phyloP scores from a whole-genome alignment of 2,329 filamentous ascomycete genomes.

The Orbilia quercus region DNA sequence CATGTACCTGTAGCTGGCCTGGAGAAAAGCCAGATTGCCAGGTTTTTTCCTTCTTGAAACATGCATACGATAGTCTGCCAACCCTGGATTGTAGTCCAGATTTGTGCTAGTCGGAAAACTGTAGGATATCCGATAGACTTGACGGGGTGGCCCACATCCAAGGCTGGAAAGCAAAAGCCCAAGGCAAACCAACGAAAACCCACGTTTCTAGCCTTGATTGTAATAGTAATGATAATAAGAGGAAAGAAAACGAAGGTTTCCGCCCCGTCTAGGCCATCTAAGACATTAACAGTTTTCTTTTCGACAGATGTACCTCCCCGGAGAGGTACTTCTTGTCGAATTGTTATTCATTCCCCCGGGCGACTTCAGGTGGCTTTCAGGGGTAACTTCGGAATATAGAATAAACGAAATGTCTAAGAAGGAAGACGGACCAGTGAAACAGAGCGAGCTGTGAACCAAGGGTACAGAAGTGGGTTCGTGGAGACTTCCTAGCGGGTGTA shows the following conservation, averaged over 20 bases:
- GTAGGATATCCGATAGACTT: constrained; percentile 13
- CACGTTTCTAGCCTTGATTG: constrained; percentile 33
- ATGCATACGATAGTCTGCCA: constrained; percentile 10
- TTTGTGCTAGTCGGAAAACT: constrained; percentile 23
- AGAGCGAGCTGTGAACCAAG: constrained; percentile 13
- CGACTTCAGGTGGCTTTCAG: constrained; percentile 14
- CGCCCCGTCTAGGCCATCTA: constrained; percentile 10
- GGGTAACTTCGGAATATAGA: constrained; percentile 15
- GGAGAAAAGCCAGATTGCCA: constrained; percentile 2
- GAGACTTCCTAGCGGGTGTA: constrained; percentile 34
- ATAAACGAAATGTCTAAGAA: not conserved
- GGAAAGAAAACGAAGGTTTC: no score
- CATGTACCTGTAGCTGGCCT: constrained; percentile 15
- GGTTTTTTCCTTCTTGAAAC: constrained; percentile 2
- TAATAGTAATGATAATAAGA: constrained; percentile 8
- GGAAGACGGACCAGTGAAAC: constrained; percentile 11
- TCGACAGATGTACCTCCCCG: constrained; percentile 35
- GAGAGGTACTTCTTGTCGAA: constrained; percentile 35
- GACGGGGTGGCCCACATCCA: constrained; percentile 23
- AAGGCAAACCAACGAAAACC: constrained; percentile 34
- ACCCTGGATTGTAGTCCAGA: constrained; percentile 18
- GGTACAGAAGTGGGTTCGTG: not conserved
- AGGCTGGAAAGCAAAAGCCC: constrained; percentile 43
- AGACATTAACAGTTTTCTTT: constrained; percentile 28
- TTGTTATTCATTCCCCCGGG: constrained; percentile 6